Evolutionary conservation across 2,329 filamentous ascomycete genomes (phyloP).

Genomic region (Fusarium sp.): DNA sequence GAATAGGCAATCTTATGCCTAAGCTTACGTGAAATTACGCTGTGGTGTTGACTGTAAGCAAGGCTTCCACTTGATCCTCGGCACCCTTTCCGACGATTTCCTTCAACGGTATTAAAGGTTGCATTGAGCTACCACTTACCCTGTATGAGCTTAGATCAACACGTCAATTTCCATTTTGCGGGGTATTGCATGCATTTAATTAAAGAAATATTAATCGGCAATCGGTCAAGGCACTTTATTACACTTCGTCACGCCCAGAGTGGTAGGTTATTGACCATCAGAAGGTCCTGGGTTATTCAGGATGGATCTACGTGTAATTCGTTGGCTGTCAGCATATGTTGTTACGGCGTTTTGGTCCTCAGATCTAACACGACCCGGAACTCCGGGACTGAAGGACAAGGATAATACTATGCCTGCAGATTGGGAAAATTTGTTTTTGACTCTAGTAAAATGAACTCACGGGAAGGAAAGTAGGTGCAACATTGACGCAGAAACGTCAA

Average conservation of each 20-base stretch:
- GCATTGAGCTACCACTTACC: not conserved
- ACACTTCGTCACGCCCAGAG: not conserved
- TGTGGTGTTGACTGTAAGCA: not conserved
- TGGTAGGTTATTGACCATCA: no score
- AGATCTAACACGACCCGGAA: not conserved
- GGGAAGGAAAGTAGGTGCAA: no score
- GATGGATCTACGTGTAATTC: no score
- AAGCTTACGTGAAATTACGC: not conserved
- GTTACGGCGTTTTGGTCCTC: rapidly evolving
- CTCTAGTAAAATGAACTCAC: no score
- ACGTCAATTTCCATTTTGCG: not conserved
- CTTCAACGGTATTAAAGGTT: no score
- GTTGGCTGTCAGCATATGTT: not conserved
- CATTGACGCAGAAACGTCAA: no score
- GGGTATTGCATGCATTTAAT: not conserved
- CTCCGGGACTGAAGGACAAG: not conserved
- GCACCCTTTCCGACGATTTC: not conserved
- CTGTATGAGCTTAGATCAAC: not conserved
- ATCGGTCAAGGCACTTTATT: not conserved
- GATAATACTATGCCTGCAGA: no score
- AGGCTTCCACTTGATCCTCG: not conserved
- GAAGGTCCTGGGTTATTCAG: no score
- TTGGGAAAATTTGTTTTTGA: no score
- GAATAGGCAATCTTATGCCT: not conserved
- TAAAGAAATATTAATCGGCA: not conserved